Conservation (phyloP, 768 basidiomycete genomes). For the Boletus sensibilis region DNA sequence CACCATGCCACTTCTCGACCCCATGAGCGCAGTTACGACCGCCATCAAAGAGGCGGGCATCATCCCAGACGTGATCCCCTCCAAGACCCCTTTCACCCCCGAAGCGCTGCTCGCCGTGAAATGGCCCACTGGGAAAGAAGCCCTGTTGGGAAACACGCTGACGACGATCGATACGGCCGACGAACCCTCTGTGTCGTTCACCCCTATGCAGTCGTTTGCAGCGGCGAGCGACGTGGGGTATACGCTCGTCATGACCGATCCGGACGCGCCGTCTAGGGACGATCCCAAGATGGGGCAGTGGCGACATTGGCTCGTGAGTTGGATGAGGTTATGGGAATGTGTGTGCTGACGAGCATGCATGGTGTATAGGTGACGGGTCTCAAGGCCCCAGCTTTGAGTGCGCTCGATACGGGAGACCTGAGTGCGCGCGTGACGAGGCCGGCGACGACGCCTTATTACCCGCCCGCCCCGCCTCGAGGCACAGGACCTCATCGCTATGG, state of each 20-base stretch:
- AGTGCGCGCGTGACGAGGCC: conserved; percentile 43
- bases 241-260: conserved; percentile 58
- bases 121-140: conserved; percentile 33
- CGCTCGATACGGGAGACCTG: conserved; percentile 34
- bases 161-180: conserved; percentile 40
- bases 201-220: conserved; percentile 39
- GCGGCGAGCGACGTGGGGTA: conserved; percentile 38
- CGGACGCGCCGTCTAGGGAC: conserved; percentile 52
- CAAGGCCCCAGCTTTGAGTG: conserved; percentile 33
- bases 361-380: conserved; percentile 38
- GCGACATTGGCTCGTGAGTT: conserved; percentile 56
- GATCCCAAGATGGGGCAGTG: conserved; percentile 51
- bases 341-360: not conserved
- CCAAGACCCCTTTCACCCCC: conserved; percentile 24
- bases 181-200: conserved; percentile 50
- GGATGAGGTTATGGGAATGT: not conserved
- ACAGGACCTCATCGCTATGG: conserved; percentile 60
- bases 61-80: conserved; percentile 33
- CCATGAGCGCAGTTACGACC: conserved; percentile 21
- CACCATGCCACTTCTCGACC: conserved; percentile 27
- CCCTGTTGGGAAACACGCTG: conserved; percentile 39
- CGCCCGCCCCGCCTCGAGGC: conserved; percentile 54
- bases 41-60: conserved; percentile 21
- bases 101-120: conserved; percentile 28
- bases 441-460: conserved; percentile 53